Evolutionary conservation across 768 basidiomycete genomes (phyloP).

Genomic region (Coprinopsis marcescibilis): DNA sequence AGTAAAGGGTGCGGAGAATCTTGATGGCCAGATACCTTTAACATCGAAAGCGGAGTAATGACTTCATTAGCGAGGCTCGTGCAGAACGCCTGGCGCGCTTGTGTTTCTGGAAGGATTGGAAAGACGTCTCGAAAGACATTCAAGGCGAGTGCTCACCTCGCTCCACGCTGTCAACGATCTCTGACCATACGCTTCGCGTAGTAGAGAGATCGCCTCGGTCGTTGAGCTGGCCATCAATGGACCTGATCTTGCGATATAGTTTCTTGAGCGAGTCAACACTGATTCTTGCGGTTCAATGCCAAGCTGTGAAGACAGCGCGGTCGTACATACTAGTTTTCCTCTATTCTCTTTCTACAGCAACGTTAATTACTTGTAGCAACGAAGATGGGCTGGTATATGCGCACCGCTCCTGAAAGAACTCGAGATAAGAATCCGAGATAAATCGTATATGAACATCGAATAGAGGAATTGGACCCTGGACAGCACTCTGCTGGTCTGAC

Average conservation of each 20-base stretch:
- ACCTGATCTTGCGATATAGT: constrained; percentile 66
- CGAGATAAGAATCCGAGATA: constrained; percentile 71
- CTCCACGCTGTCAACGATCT: constrained; percentile 81
- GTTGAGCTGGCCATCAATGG: constrained; percentile 66
- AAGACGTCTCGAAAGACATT: constrained; percentile 4
- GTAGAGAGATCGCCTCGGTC: constrained; percentile 63
- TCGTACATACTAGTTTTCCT: constrained; percentile 71
- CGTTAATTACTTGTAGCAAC: constrained; percentile 16
- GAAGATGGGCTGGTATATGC: constrained; percentile 14
- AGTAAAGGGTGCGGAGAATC: constrained; percentile 1
- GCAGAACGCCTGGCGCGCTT: constrained; percentile 76
- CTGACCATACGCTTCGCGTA: constrained; percentile 71
- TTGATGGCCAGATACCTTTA: constrained; percentile 49
- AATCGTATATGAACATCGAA: constrained; percentile 70
- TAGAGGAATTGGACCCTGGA: constrained; percentile 55
- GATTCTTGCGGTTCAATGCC: too few species aligned
- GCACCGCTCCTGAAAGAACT: constrained; percentile 84
- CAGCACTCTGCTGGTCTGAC: constrained; percentile 25
- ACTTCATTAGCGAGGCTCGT: constrained; percentile 65
- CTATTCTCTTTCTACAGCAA: constrained; percentile 65
- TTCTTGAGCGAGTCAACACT: constrained; percentile 73
- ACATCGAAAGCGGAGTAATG: constrained; percentile 56
- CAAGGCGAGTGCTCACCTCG: constrained; percentile 43
- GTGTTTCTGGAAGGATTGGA: constrained; percentile 54
- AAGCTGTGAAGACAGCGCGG: too few species aligned